Evolutionary conservation across 495 filamentous ascomycete species (phyloP).

Genomic region (Viridothelium virens): DNA sequence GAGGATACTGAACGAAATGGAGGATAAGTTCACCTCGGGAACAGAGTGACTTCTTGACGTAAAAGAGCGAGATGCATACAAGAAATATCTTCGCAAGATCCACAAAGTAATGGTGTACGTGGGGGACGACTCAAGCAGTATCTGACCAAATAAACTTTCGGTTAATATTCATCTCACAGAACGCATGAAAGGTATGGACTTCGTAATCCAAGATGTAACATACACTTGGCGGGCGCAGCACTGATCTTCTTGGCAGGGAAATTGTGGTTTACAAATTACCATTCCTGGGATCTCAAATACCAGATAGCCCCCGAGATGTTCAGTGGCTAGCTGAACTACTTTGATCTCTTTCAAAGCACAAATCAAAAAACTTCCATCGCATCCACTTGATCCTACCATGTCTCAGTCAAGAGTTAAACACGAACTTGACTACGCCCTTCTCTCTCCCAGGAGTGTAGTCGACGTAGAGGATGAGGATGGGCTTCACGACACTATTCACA

Average conservation of each 20-base stretch:
- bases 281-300: not conserved
- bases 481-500: not conserved
- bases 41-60: too few species aligned
- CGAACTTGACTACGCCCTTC: conserved; percentile 3
- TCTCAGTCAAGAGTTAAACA: not conserved
- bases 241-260: not conserved
- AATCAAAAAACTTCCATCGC: not conserved
- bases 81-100: too few species aligned
- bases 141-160: not conserved
- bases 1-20: too few species aligned
- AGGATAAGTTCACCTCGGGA: too few species aligned
- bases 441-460: not conserved
- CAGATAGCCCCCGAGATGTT: too few species aligned
- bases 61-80: too few species aligned
- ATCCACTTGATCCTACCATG: not conserved
- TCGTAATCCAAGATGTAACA: not conserved
- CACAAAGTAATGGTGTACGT: too few species aligned
- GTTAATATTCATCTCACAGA: not conserved
- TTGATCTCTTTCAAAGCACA: not conserved
- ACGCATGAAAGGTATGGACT: not conserved
- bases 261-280: not conserved
- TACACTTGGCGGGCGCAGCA: not conserved
- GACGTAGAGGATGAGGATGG: not conserved
- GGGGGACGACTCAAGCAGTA: too few species aligned
- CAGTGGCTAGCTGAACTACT: too few species aligned